Evolutionary conservation across 2,329 filamentous ascomycete genomes (phyloP).

Genomic region (Pseudogymnoascus sp.): DNA sequence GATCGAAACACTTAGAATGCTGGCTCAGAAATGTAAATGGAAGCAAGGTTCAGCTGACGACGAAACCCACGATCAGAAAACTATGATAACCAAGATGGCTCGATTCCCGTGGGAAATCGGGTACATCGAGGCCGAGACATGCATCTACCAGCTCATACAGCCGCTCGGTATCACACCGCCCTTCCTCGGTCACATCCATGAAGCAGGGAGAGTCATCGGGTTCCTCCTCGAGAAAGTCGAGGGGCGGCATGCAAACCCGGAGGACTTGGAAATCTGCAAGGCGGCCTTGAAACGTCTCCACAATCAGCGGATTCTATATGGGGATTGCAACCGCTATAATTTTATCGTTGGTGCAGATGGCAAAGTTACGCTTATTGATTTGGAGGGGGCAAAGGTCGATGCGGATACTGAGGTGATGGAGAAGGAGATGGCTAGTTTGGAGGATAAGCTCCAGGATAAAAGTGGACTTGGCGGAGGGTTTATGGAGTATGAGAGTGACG

Average conservation of each 20-base stretch:
- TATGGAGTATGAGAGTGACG: not conserved
- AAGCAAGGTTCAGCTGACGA: not conserved
- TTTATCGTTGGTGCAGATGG: slow-evolving; percentile 27
- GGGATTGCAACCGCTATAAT: slow-evolving; percentile 33
- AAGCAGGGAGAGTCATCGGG: slow-evolving; percentile 30
- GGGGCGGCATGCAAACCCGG: slow-evolving; percentile 23
- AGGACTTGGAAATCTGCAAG: slow-evolving; percentile 26
- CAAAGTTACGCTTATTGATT: slow-evolving; percentile 28
- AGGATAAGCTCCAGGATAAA: not conserved
- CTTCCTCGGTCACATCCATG: slow-evolving; percentile 31
- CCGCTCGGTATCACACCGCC: slow-evolving; percentile 23
- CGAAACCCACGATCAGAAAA: not conserved
- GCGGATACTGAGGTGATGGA: not conserved
- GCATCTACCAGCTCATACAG: slow-evolving; percentile 12
- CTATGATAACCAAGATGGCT: slow-evolving; percentile 16
- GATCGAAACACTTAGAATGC: not conserved
- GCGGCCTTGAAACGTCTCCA: slow-evolving; percentile 24
- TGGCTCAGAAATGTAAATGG: not conserved
- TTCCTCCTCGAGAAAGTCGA: slow-evolving; percentile 31
- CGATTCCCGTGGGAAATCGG: slow-evolving; percentile 20
- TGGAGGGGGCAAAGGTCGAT: slow-evolving; percentile 18
- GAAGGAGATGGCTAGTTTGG: not conserved
- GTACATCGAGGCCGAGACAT: slow-evolving; percentile 19
- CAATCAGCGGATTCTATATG: slow-evolving; percentile 27
- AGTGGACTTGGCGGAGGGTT: not conserved